Base-by-base conservation (phyloP, 177 flowering plant genomes). In the Vitis hybrid region DNA sequence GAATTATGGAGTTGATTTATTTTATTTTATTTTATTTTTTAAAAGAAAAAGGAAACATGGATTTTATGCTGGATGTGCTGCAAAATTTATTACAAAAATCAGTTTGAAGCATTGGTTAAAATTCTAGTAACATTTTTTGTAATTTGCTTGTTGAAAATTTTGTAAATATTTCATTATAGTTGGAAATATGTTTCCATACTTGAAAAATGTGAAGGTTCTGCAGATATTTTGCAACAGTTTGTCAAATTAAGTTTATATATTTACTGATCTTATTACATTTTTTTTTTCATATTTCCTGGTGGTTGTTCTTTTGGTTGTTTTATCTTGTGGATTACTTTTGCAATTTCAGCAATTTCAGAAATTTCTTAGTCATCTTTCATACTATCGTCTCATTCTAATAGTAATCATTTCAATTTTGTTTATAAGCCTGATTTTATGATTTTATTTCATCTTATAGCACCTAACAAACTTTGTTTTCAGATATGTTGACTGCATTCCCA, bases 401-500 rank as follows among this genome's bases (percentile, higher is more conserved):
- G 6, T 8, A 39, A 39, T 39, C 48, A 39, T 39, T 39, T 39
- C 48, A 39, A 39, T 21, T 58, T 10, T 21, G 10, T 9, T 8
- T 11, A 5, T 21, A 11, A 5, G 19, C 11, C 7, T 19, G 59
- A 19, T 49, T 55, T 58, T 26, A 11, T 31, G 1, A 12, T 0
- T 33, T 29, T n/a, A 9, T 33, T 62, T 66, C 21, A 2, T 49
- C 31, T 26, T 16, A 56, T 65, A 19, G 55, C 13, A 18, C 6
- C 67, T 75, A 50, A 61, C 49, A 72, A 53, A 13, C 61, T 65
- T 69, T 48, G 73, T 13, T 39, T 78, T 19, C 67, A 94, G 98
- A 88, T 82, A 66, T 71, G 81, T 70, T 85, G 74, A 45, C 58
- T 68, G 61, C 60, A n/a, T 94, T 90, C 74, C 98, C 97, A 21